Percentiles rank a stretch among this genome's conserved stretches.
These are phyloP conservation scores for Melaleuca quinquenervia DNA, from an alignment of 345 rosid species.

Conservation along the genomic window DNA sequence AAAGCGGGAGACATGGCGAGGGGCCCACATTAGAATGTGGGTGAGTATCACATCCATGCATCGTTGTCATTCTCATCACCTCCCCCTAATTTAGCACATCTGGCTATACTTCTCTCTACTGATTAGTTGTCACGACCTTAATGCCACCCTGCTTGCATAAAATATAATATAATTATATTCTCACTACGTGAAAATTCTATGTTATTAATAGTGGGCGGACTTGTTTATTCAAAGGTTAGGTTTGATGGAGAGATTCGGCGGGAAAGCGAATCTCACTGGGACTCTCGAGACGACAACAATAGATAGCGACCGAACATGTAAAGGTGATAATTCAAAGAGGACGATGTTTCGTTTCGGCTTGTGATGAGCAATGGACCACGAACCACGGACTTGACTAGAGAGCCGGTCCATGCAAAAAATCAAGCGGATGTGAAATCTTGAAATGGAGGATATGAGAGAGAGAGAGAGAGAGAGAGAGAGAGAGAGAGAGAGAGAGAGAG, in stretches of 20 bases:
- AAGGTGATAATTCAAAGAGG: neutral
- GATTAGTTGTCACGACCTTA: neutral
- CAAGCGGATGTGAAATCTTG: too few species aligned
- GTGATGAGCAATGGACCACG: neutral
- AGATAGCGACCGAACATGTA: conserved; percentile 8
- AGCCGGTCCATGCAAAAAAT: neutral
- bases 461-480: neutral
- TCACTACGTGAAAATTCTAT: neutral
- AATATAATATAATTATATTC: neutral
- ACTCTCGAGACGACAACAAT: neutral
- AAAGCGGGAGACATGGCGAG: conserved; percentile 19
- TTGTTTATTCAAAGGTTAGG: conserved; percentile 1
- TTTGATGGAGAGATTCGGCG: neutral
- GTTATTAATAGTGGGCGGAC: neutral
- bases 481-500: neutral
- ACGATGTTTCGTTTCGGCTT: neutral
- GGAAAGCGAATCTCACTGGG: conserved; percentile 1
- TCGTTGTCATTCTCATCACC: conserved; percentile 14
- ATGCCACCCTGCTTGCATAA: neutral
- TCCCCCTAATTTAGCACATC: neutral
- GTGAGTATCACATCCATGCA: conserved; percentile 28
- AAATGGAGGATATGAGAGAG: too few species aligned
- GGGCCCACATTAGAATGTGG: conserved; percentile 33
- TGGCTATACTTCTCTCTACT: neutral
- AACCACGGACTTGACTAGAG: neutral